Evolutionary conservation across 371 early-diverging fungal species (phyloP).

Genomic region (Racocetra persica): DNA sequence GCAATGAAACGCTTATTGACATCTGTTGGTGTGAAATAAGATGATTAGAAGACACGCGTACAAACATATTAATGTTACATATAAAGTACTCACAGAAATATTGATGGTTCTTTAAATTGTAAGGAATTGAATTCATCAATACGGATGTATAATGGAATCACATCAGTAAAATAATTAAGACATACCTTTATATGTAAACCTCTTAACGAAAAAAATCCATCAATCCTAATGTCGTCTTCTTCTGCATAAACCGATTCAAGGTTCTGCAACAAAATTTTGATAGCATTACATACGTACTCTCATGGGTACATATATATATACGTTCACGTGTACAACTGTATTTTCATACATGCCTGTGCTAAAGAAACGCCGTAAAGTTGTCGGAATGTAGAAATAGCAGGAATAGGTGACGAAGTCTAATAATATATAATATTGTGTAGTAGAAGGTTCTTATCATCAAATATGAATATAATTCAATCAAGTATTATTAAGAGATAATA

Average conservation of each 20-base stretch:
- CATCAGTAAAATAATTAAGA: background rate
- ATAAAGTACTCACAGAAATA: constrained; percentile 49
- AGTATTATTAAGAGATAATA: background rate
- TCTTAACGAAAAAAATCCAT: constrained; percentile 37
- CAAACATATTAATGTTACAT: background rate
- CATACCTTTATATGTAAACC: constrained; percentile 33
- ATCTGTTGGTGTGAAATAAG: background rate
- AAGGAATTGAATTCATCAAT: background rate
- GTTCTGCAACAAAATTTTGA: background rate
- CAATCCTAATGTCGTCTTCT: constrained; percentile 23
- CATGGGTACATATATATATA: background rate
- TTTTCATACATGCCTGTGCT: background rate
- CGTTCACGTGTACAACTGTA: background rate
- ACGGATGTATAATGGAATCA: background rate
- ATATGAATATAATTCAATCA: background rate
- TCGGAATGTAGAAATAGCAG: constrained; percentile 29
- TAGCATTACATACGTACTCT: background rate
- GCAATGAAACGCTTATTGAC: constrained; percentile 58
- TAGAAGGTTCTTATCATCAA: too few species aligned
- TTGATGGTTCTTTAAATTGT: constrained; percentile 50
- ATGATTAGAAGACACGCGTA: background rate
- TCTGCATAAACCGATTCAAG: constrained; percentile 31
- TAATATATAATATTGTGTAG: too few species aligned
- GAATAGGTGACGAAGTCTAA: background rate
- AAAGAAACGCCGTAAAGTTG: constrained; percentile 39